Conservation (phyloP, 495 filamentous ascomycete species). For the Hypoxylon crocopeplum region DNA sequence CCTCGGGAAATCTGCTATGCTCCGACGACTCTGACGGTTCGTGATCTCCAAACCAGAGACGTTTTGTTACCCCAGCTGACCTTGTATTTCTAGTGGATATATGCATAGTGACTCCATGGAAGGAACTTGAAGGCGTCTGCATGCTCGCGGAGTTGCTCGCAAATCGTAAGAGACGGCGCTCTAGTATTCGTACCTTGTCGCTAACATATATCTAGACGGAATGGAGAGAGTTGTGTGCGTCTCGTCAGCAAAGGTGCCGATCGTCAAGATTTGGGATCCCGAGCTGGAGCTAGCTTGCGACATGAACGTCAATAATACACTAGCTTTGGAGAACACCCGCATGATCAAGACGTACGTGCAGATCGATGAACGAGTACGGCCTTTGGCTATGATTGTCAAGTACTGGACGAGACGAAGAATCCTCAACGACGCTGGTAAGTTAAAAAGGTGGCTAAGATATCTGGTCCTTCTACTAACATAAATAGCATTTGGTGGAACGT, state of each 20-base stretch:
- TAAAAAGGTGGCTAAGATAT: background rate
- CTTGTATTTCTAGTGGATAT: slow-evolving; percentile 77
- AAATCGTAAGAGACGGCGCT: slow-evolving; percentile 66
- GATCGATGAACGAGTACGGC: slow-evolving; percentile 88
- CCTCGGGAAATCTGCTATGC: slow-evolving; percentile 92
- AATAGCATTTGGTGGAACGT: slow-evolving; percentile 85
- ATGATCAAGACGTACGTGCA: slow-evolving; percentile 99
- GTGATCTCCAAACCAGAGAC: slow-evolving; percentile 37
- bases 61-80: slow-evolving; percentile 30
- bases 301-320: slow-evolving; percentile 97
- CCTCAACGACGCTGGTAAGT: slow-evolving; percentile 92
- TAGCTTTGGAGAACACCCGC: slow-evolving; percentile 93
- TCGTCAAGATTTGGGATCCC: slow-evolving; percentile 99
- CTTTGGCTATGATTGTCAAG: slow-evolving; percentile 94
- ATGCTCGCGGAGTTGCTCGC: slow-evolving; percentile 83
- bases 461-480: slow-evolving; percentile 17
- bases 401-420: slow-evolving; percentile 93
- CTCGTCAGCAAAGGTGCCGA: slow-evolving; percentile 92
- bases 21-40: slow-evolving; percentile 96
- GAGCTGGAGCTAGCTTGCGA: slow-evolving; percentile 90
- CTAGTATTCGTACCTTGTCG: no score
- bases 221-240: slow-evolving; percentile 97
- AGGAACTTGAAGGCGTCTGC: slow-evolving; percentile 82
- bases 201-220: slow-evolving; percentile 67
- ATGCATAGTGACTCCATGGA: slow-evolving; percentile 91